These are phyloP conservation scores for Forsythia suspensa DNA, from an alignment of 257 asterid genomes.

Conservation along the genomic window DNA sequence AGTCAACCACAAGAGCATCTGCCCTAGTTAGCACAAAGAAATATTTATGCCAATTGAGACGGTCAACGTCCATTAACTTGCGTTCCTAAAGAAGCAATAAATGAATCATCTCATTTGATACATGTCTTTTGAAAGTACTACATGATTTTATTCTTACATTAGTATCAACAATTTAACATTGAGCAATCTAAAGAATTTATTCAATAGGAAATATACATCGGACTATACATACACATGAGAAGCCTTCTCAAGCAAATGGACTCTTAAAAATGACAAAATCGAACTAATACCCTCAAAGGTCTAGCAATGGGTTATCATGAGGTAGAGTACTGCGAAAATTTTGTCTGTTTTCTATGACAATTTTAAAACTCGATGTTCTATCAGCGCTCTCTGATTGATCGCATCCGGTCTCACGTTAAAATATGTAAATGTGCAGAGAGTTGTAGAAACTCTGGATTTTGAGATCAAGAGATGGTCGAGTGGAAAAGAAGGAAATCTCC, in stretches of 20 bases:
- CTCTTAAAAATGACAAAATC: background rate
- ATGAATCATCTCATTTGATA: too few relatives aligned
- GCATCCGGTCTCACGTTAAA: constrained; percentile 29
- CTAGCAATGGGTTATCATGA: background rate
- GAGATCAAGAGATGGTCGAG: too few relatives aligned
- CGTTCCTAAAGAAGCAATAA: constrained; percentile 48
- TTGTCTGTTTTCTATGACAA: background rate
- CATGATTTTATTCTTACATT: too few relatives aligned
- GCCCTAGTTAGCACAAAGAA: constrained; percentile 76
- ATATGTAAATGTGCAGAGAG: constrained; percentile 11
- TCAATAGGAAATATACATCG: background rate
- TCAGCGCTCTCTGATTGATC: background rate
- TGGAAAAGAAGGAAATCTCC: too few relatives aligned
- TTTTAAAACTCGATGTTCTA: too few relatives aligned
- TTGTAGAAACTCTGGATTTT: too few relatives aligned
- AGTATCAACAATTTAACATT: too few relatives aligned
- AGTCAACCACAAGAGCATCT: constrained; percentile 58
- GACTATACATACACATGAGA: background rate
- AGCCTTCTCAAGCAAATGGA: background rate
- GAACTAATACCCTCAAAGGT: background rate
- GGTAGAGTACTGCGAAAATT: background rate
- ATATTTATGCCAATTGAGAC: constrained; percentile 68
- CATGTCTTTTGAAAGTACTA: background rate
- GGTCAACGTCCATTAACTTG: constrained; percentile 50
- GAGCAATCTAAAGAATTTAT: too few relatives aligned